Evolutionary conservation across 345 rosid genomes (phyloP), one percentile per base, ranked within the genome.

Genomic region (Populus simonii): DNA sequence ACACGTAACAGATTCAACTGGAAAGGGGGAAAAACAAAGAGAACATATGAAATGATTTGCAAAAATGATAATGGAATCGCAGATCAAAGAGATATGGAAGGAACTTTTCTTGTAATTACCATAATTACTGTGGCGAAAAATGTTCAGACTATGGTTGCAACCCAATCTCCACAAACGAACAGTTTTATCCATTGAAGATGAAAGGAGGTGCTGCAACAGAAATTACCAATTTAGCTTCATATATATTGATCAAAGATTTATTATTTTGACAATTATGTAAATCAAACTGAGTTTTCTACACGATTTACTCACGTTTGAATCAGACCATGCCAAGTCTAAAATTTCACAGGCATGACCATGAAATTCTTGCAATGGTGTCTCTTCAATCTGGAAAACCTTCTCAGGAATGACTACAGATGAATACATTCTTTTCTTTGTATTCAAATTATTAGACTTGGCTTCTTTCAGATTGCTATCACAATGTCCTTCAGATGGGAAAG

Each of bases 271-370:
- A 15, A 65, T 29, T n/a, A 57, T 59, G n/a, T 1, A 43, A 8
- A 47, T 17, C 5, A 67, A 20, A 45, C 17, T 9, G 33, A 47
- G 1, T 33, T 36, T 31, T 29, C 18, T 18, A 25, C 12, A 31
- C 13, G 59, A 31, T 66, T 17, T 38, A 84, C 99, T 92, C 81
- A 95, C 97, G 80, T 90, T 90, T 75, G 93, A 87, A 78, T 73
- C 83, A 66, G 99, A 92, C 99, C 99, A 96, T 8, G 96, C 91
- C 18, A 96, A 79, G 80, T 90, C 94, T 66, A 96, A 85, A 71
- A 96, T 82, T 77, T 91, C 97, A 59, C 93, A 76, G 1, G 81
- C 66, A 47, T 95, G 99, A 76, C 97, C 93, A 71, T 73, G 80
- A 66, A 92, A 89, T 80, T 92, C 96, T 35, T 90, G 96, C 69